Evolutionary conservation across 2,329 filamentous ascomycete genomes (phyloP).

Genomic region (Phialocephala subalpina): DNA sequence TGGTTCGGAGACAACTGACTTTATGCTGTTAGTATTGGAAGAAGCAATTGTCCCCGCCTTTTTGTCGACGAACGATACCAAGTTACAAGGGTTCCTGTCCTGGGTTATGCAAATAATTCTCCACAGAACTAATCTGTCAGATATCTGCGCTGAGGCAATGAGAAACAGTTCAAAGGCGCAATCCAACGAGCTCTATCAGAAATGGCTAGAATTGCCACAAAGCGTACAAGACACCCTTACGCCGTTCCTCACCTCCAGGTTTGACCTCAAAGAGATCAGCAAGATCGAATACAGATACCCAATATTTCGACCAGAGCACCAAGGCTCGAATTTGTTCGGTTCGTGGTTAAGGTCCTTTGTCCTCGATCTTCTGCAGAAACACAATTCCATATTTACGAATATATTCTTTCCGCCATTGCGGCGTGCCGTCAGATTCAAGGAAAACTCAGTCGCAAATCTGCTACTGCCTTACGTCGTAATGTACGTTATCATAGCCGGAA

Average conservation of each 20-base stretch:
- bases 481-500: slow-evolving; percentile 80
- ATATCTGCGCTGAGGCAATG: slow-evolving; percentile 49
- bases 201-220: slow-evolving; percentile 83
- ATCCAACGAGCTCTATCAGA: slow-evolving; percentile 66
- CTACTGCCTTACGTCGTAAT: slow-evolving; percentile 87
- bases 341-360: slow-evolving; percentile 85
- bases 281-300: slow-evolving; percentile 71
- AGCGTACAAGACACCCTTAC: slow-evolving; percentile 81
- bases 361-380: slow-evolving; percentile 81
- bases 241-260: slow-evolving; percentile 87
- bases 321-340: slow-evolving; percentile 66
- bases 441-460: slow-evolving; percentile 86
- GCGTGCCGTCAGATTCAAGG: slow-evolving; percentile 84
- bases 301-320: slow-evolving; percentile 58
- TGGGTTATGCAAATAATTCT: slow-evolving; percentile 95
- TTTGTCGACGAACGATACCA: slow-evolving; percentile 86
- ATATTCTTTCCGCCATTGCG: slow-evolving; percentile 84
- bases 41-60: slow-evolving; percentile 92
- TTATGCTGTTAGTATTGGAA: slow-evolving; percentile 85
- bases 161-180: slow-evolving; percentile 48
- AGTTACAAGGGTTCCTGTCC: slow-evolving; percentile 88
- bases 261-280: slow-evolving; percentile 72
- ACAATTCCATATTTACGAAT: slow-evolving; percentile 75
- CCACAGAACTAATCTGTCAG: slow-evolving; percentile 76
- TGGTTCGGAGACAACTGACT: slow-evolving; percentile 81